Conservation (phyloP, 202 grass and related monocot species). For the Zizania palustris region DNA sequence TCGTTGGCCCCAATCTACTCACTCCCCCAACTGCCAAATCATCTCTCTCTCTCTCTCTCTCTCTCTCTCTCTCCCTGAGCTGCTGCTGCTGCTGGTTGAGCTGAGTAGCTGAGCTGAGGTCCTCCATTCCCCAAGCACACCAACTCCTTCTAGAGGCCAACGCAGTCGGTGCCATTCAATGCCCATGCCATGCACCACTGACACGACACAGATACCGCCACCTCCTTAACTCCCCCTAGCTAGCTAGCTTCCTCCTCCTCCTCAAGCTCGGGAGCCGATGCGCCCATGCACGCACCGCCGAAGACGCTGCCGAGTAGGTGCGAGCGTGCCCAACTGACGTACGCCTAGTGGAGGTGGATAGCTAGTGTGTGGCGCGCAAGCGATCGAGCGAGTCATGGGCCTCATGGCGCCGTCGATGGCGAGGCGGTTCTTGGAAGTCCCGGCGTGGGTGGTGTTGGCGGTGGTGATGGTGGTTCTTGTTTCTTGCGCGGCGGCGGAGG, state of each 20-base stretch:
- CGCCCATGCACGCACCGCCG: slow-evolving; percentile 51
- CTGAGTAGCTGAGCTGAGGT: slow-evolving; percentile 13
- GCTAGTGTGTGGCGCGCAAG: background rate
- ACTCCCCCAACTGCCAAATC: slow-evolving; percentile 50
- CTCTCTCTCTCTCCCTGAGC: slow-evolving; percentile 6
- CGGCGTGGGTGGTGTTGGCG: background rate
- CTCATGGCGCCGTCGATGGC: background rate
- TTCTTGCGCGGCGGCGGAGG: background rate
- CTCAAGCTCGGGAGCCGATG: slow-evolving; percentile 38
- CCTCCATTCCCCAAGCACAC: slow-evolving; percentile 46
- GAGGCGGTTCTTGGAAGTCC: background rate
- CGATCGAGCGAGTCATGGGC: background rate
- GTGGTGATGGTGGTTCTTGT: slow-evolving; percentile 32
- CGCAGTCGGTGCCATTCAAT: slow-evolving; percentile 59
- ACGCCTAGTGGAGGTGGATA: no score
- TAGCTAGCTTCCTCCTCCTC: background rate
- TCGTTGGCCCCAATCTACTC: slow-evolving; percentile 23
- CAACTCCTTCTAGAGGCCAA: slow-evolving; percentile 51
- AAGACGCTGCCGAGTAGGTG: background rate
- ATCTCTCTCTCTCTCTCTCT: slow-evolving; percentile 26
- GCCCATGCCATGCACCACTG: slow-evolving; percentile 62
- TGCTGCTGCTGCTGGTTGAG: no score
- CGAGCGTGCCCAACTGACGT: background rate
- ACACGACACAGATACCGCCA: slow-evolving; percentile 34
- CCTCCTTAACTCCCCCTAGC: slow-evolving; percentile 25